These are phyloP conservation scores for Gomphus bonarii DNA, from an alignment of 1,284 basidiomycete species.

Conservation along the genomic window DNA sequence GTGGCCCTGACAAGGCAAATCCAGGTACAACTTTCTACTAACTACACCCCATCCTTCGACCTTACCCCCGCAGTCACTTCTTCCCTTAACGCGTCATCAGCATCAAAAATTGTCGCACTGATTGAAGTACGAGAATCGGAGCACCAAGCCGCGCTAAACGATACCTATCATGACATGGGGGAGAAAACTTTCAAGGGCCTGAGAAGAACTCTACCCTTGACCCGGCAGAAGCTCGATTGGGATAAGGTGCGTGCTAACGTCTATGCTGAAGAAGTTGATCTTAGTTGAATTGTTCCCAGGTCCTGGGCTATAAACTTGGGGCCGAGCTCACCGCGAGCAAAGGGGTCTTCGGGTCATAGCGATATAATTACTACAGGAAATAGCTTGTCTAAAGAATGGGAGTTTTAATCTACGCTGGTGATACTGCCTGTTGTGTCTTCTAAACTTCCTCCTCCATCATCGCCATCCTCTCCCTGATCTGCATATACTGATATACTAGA, in stretches of 20 bases:
- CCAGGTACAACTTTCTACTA: conserved; percentile 82
- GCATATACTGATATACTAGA: neutral
- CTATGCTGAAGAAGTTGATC: neutral
- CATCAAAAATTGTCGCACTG: conserved; percentile 69
- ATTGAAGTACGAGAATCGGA: conserved; percentile 70
- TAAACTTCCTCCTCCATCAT: conserved; percentile 1
- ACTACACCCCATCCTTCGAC: conserved; percentile 52
- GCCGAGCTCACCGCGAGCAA: conserved; percentile 71
- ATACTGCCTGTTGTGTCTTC: conserved; percentile 11
- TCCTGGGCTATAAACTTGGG: conserved; percentile 78
- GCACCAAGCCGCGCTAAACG: conserved; percentile 69
- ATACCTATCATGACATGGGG: conserved; percentile 76
- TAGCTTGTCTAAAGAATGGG: neutral
- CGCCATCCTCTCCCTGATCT: neutral
- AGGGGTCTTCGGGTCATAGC: conserved; percentile 36
- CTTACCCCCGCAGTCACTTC: conserved; percentile 47
- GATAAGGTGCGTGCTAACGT: conserved; percentile 63
- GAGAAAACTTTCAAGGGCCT: conserved; percentile 89
- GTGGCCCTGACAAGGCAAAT: neutral
- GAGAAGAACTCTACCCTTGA: conserved; percentile 80
- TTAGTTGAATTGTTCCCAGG: conserved; percentile 31
- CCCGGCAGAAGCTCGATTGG: conserved; percentile 91
- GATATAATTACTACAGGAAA: neutral
- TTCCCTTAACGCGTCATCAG: conserved; percentile 39
- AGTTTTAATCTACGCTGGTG: conserved; percentile 8